Evolutionary conservation across 139 green algal species (phyloP).

Genomic region (Protoeuglena noctilucae): DNA sequence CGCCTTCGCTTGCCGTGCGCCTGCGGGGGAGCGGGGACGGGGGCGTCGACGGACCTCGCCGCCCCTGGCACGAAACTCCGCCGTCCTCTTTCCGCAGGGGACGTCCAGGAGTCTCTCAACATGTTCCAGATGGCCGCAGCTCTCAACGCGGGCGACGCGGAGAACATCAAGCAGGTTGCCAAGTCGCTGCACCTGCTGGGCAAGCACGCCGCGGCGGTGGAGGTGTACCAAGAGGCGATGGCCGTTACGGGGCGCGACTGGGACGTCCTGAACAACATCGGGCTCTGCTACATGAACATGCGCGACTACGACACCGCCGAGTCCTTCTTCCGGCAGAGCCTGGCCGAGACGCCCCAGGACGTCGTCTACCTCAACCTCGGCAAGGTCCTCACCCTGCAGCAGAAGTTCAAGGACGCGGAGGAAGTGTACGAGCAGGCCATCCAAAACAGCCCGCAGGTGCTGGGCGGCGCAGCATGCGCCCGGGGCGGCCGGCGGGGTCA

Average conservation of each 20-base stretch:
- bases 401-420: slow-evolving; percentile 11
- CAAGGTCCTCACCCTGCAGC: slow-evolving; percentile 22
- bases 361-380: slow-evolving; percentile 37
- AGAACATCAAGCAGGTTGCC: slow-evolving; percentile 58
- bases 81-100: slow-evolving; percentile 19
- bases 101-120: slow-evolving; percentile 46
- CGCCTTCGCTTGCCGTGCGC: background rate
- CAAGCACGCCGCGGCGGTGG: slow-evolving; percentile 45
- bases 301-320: slow-evolving; percentile 4
- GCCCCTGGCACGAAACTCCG: background rate
- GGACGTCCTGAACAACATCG: slow-evolving; percentile 64
- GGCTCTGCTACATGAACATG: slow-evolving; percentile 43
- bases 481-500: no score
- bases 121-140: slow-evolving; percentile 50
- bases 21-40: background rate
- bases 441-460: no score
- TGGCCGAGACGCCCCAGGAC: background rate
- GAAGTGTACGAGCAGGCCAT: slow-evolving; percentile 26
- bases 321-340: background rate
- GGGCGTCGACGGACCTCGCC: background rate
- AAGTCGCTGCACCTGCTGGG: slow-evolving; percentile 50
- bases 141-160: slow-evolving; percentile 45
- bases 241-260: slow-evolving; percentile 39
- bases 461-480: no score
- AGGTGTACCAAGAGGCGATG: slow-evolving; percentile 58